Evolutionary conservation across 208 protist species (phyloP), one percentile per base, ranked within the genome.

Genomic region (Tritrichomonas foetus): DNA sequence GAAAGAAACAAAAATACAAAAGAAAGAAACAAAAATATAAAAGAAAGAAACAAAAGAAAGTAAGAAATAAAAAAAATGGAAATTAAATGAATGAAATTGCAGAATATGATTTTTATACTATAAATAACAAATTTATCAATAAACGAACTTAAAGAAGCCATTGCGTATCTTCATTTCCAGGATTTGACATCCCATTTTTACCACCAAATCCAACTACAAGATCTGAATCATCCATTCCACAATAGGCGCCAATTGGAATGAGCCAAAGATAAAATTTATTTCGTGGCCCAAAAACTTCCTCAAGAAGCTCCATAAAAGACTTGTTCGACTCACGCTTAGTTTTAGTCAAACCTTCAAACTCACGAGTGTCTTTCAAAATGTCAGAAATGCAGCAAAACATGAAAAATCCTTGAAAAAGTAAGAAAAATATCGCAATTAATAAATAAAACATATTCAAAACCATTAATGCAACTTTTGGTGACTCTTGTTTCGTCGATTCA

Each of bases 221-320:
- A 22, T 22, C 3, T 20, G 33, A 36, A 39, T 89, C 44, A 57
- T 89, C 78, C 33, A 89, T 39, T 13, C 47, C 78, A 36, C 39
- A 39, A 89, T 57, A 89, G 0, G 47, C 78, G 39, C n/a, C n/a
- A 57, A 89, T 57, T 20, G 78, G 78, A 33, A 53, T 20, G 14
- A 89, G 47, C 78, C 78, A 89, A 25, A 89, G n/a, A 36, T 57
- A 89, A 41, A 3, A 89, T 57, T 89, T 57, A 2, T 89, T 47
- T 22, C 1, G n/a, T 16, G 27, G 13, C 39, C 78, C 78, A 39
- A 89, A 89, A 33, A 89, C 47, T 57, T 89, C 78, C 33, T 53
- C 47, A 3, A 9, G 57, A 1, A 27, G 14, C 1, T 89, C 30
- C 25, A 61, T 14, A 57, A 8, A 55, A 27, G 22, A n/a, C 57